A percentile compares a stretch with the other conserved stretches of the same genome.
These are phyloP conservation scores for Pseudocercospora cruenta DNA, from an alignment of 2,329 filamentous ascomycete species.

Conservation along the genomic window DNA sequence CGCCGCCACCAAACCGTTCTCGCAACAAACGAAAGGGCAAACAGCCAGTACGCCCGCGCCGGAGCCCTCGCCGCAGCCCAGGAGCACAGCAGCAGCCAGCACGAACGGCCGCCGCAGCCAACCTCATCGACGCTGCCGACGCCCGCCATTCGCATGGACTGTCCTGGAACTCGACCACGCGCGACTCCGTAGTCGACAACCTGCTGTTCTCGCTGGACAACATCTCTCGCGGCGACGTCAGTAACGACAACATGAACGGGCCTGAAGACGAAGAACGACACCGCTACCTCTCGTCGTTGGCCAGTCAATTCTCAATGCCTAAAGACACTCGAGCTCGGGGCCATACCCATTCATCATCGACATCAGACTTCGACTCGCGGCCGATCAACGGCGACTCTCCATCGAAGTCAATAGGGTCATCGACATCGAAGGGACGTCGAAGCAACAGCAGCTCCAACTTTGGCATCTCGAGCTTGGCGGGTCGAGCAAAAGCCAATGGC, in stretches of 20 bases:
- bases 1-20: slow-evolving; percentile 15
- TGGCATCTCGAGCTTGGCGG: slow-evolving; percentile 24
- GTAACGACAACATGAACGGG: slow-evolving; percentile 17
- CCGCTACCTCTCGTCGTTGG: slow-evolving; percentile 25
- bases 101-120: not conserved
- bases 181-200: slow-evolving; percentile 92
- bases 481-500: slow-evolving; percentile 19
- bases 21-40: slow-evolving; percentile 19
- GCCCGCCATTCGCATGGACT: slow-evolving; percentile 75
- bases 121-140: slow-evolving; percentile 5
- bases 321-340: slow-evolving; percentile 52
- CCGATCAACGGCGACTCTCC: slow-evolving; percentile 25
- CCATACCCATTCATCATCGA: slow-evolving; percentile 65
- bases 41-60: slow-evolving; percentile 16
- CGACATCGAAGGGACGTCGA: slow-evolving; percentile 56
- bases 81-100: slow-evolving; percentile 10
- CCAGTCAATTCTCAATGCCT: slow-evolving; percentile 13
- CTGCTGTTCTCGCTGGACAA: slow-evolving; percentile 93
- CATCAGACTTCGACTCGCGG: slow-evolving; percentile 57
- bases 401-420: slow-evolving; percentile 39
- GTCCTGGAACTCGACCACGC: slow-evolving; percentile 75
- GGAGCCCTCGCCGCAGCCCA: slow-evolving; percentile 13
- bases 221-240: slow-evolving; percentile 54
- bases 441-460: slow-evolving; percentile 83
- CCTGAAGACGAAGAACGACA: slow-evolving; percentile 25